A percentile compares a stretch with the other conserved stretches of the same genome.
Conservation (phyloP, 2,329 filamentous ascomycete species). For the Mollisiaceae sp. region DNA sequence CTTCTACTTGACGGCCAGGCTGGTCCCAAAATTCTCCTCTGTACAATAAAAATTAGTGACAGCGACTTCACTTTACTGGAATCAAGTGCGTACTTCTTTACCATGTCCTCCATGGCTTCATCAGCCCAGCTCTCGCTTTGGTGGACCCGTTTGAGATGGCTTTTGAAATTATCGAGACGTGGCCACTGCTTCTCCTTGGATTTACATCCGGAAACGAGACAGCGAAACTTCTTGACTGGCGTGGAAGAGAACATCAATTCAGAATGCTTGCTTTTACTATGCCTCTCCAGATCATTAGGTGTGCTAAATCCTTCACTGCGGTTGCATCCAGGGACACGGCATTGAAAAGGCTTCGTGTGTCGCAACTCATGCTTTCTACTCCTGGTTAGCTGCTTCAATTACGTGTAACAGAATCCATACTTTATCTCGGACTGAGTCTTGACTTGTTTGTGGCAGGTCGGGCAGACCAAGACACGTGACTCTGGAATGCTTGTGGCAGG, state of each 20-base stretch:
- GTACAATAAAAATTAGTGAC: slow-evolving; percentile 12
- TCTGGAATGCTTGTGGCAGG: slow-evolving; percentile 24
- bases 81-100: slow-evolving; percentile 50
- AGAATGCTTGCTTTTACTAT: slow-evolving; percentile 73
- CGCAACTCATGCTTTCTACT: slow-evolving; percentile 75
- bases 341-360: slow-evolving; percentile 71
- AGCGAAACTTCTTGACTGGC: slow-evolving; percentile 61
- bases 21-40: slow-evolving; percentile 34
- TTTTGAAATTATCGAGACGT: slow-evolving; percentile 83
- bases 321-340: slow-evolving; percentile 60
- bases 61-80: slow-evolving; percentile 7
- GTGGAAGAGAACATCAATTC: slow-evolving; percentile 50
- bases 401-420: slow-evolving; percentile 45
- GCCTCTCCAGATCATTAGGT: slow-evolving; percentile 79
- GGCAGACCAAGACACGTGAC: slow-evolving; percentile 43
- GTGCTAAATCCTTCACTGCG: slow-evolving; percentile 76
- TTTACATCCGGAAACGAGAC: slow-evolving; percentile 60
- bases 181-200: slow-evolving; percentile 75
- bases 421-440: slow-evolving; percentile 62
- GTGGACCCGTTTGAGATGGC: slow-evolving; percentile 77
- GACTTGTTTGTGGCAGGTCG: slow-evolving; percentile 47
- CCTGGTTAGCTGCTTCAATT: slow-evolving; percentile 30
- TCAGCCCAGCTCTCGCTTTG: slow-evolving; percentile 37
- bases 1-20: slow-evolving; percentile 21
- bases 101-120: slow-evolving; percentile 49